Evolutionary conservation across 805 yeast species (phyloP).

Genomic region (Priceomyces medius): DNA sequence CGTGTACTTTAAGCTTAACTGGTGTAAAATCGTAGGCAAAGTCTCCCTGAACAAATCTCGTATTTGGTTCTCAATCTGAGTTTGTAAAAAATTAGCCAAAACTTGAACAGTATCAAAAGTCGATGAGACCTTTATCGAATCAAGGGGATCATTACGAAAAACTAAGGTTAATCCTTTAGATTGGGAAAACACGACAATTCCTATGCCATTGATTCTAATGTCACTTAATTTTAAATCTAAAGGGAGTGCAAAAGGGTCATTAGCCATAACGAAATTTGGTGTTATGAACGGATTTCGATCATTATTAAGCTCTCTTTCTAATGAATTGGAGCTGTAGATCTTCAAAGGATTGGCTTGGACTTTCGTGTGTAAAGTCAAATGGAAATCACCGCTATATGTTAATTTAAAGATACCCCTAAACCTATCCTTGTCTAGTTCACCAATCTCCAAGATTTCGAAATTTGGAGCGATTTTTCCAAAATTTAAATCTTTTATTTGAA

Average conservation of each 20-base stretch:
- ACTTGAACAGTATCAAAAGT: constrained; percentile 86
- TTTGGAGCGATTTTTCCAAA: constrained; percentile 75
- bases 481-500: constrained; percentile 63
- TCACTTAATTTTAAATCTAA: constrained; percentile 71
- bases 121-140: constrained; percentile 75
- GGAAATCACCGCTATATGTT: constrained; percentile 73
- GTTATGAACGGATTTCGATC: constrained; percentile 46
- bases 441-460: constrained; percentile 78
- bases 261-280: constrained; percentile 66
- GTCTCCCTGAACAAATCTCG: constrained; percentile 80
- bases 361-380: constrained; percentile 69
- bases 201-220: constrained; percentile 73
- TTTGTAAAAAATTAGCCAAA: constrained; percentile 77
- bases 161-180: constrained; percentile 83
- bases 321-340: constrained; percentile 52
- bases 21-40: constrained; percentile 76
- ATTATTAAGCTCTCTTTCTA: constrained; percentile 33
- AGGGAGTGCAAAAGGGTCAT: constrained; percentile 73
- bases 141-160: constrained; percentile 86
- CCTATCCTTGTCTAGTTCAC: constrained; percentile 72
- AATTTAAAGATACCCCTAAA: constrained; percentile 82
- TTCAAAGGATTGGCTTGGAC: constrained; percentile 84
- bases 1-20: constrained; percentile 62
- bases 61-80: constrained; percentile 78
- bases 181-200: constrained; percentile 78